A percentile compares a stretch with the other conserved stretches of the same genome.
Evolutionary conservation across 2,329 filamentous ascomycete species (phyloP).

Genomic region (Epichloe aotearoae): DNA sequence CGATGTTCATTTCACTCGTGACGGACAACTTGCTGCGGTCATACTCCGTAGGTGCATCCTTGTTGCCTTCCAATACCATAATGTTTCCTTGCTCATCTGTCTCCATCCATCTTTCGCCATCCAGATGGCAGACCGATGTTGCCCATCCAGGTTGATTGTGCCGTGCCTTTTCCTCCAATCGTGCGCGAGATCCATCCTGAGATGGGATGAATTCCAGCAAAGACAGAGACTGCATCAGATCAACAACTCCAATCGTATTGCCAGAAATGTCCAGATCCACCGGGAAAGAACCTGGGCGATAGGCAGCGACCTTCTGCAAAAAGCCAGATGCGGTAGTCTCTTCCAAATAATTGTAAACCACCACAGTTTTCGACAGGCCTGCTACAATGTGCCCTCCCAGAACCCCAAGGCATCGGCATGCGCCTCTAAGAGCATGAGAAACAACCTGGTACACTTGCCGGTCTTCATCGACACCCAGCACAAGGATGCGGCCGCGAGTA

Average conservation of each 20-base stretch:
- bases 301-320: conserved; percentile 60
- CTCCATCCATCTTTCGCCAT: conserved; percentile 63
- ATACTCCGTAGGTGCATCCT: conserved; percentile 57
- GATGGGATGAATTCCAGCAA: conserved; percentile 58
- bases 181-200: conserved; percentile 41
- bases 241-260: conserved; percentile 68
- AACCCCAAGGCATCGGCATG: conserved; percentile 66
- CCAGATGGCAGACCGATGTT: conserved; percentile 63
- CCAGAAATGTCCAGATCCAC: conserved; percentile 65
- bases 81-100: conserved; percentile 83
- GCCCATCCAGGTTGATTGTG: conserved; percentile 75
- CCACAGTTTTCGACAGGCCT: conserved; percentile 77
- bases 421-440: conserved; percentile 58
- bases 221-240: conserved; percentile 86
- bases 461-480: conserved; percentile 70
- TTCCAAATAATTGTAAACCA: conserved; percentile 43
- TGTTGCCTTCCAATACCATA: conserved; percentile 62
- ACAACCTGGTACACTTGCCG: conserved; percentile 60
- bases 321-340: conserved; percentile 40
- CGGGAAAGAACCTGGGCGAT: conserved; percentile 71
- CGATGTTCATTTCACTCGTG: conserved; percentile 70
- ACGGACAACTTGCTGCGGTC: conserved; percentile 59
- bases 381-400: conserved; percentile 69
- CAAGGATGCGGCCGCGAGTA: conserved; percentile 59
- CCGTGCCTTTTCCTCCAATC: conserved; percentile 59